Percentiles rank a stretch among this genome's conserved stretches.
phyloP scores from a whole-genome alignment of 2,329 filamentous ascomycete genomes.

The Aureobasidium musti region DNA sequence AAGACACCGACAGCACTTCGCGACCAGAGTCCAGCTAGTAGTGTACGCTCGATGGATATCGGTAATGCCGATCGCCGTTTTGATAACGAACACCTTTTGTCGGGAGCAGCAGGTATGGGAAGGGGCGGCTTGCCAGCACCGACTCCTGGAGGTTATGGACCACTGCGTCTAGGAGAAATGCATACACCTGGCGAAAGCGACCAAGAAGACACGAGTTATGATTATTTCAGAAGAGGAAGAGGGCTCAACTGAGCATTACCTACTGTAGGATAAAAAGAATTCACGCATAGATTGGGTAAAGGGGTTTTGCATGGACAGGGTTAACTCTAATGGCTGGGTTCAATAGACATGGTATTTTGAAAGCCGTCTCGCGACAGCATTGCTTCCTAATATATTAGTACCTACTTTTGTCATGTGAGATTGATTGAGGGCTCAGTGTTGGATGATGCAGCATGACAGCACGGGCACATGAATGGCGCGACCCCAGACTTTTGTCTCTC shows the following conservation, averaged over 20 bases:
- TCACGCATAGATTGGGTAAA: conserved; percentile 15
- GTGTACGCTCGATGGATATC: conserved; percentile 34
- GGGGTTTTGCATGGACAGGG: conserved; percentile 4
- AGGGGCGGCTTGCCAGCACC: conserved; percentile 33
- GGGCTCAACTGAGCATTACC: conserved; percentile 16
- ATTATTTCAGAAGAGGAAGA: conserved; percentile 43
- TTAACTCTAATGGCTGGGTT: conserved; percentile 8
- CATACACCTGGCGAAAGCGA: conserved; percentile 40
- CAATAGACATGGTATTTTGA: conserved; percentile 7
- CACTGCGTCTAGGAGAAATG: conserved; percentile 32
- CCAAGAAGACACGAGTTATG: conserved; percentile 44
- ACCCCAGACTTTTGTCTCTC: conserved; percentile 28
- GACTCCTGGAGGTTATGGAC: conserved; percentile 37
- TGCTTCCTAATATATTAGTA: neutral
- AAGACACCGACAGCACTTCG: conserved; percentile 47
- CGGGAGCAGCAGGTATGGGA: conserved; percentile 40
- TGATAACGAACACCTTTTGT: conserved; percentile 35
- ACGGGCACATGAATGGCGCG: conserved; percentile 5
- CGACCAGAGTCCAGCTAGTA: conserved; percentile 47
- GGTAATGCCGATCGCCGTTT: conserved; percentile 33
- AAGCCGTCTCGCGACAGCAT: neutral
- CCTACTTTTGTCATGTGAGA: neutral
- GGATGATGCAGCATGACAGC: neutral
- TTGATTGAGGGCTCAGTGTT: neutral
- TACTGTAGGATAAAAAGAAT: conserved; percentile 1